These are phyloP conservation scores for Hanseniaspora clermontiae DNA, from an alignment of 805 yeast genomes.

Conservation along the genomic window DNA sequence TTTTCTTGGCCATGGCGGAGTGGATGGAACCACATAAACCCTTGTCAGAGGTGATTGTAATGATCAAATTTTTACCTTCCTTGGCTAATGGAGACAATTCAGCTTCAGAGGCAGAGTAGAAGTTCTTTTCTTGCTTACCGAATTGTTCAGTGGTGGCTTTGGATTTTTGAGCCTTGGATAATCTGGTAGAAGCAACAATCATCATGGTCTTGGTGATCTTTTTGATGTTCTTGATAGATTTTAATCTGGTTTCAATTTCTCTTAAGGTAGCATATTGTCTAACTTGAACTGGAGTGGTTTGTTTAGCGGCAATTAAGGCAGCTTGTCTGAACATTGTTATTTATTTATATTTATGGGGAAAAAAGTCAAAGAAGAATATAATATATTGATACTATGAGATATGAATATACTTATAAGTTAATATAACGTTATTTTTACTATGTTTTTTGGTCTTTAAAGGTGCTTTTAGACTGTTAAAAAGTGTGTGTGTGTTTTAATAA, in stretches of 20 bases:
- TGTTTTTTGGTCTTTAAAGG: neutral
- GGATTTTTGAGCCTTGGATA: constrained; percentile 89
- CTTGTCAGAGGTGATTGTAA: constrained; percentile 91
- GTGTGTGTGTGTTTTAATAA: too few species aligned
- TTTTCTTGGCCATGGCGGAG: constrained; percentile 82
- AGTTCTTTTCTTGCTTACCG: constrained; percentile 65
- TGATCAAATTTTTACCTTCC: constrained; percentile 54
- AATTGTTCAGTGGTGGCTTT: constrained; percentile 79
- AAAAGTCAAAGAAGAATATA: neutral
- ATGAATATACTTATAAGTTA: neutral
- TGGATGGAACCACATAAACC: constrained; percentile 98
- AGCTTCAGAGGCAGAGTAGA: constrained; percentile 62
- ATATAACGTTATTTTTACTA: neutral
- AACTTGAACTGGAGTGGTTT: constrained; percentile 7
- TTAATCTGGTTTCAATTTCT: constrained; percentile 95
- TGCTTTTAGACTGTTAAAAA: too few species aligned
- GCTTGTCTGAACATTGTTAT: constrained; percentile 5
- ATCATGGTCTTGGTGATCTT: constrained; percentile 99
- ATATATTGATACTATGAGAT: neutral
- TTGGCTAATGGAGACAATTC: constrained; percentile 41
- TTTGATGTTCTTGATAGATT: constrained; percentile 96
- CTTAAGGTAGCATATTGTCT: constrained; percentile 97
- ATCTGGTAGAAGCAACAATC: constrained; percentile 95
- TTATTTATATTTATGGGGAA: neutral
- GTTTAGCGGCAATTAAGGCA: neutral